phyloP scores from a whole-genome alignment of 2,329 filamentous ascomycete genomes.

The Chrysoporthe austroafricana region DNA sequence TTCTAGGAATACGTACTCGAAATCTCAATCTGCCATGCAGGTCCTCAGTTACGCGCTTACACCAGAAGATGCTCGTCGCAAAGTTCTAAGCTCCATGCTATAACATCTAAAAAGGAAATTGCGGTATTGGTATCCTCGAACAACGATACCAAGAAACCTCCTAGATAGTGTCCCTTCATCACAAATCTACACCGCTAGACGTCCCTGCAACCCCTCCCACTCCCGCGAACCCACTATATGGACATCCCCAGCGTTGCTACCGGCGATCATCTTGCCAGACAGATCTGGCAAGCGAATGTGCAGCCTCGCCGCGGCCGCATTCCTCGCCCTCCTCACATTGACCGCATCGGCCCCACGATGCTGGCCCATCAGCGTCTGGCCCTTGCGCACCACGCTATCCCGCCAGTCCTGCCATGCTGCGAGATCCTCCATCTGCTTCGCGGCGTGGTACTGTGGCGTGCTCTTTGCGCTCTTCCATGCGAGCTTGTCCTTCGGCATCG shows the following conservation, averaged over 20 bases:
- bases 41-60: too few relatives aligned
- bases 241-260: constrained; percentile 43
- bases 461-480: constrained; percentile 68
- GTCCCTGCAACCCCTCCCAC: constrained; percentile 59
- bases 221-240: constrained; percentile 58
- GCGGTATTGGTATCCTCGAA: constrained; percentile 26
- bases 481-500: constrained; percentile 61
- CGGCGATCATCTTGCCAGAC: constrained; percentile 49
- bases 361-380: constrained; percentile 42
- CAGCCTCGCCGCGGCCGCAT: constrained; percentile 48
- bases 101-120: constrained; percentile 7
- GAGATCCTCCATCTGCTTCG: constrained; percentile 67
- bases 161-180: neutral
- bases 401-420: constrained; percentile 65
- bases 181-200: constrained; percentile 36
- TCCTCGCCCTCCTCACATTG: constrained; percentile 37
- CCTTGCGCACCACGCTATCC: constrained; percentile 58
- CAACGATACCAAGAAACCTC: neutral
- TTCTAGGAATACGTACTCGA: too few relatives aligned
- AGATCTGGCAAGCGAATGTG: constrained; percentile 53
- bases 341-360: constrained; percentile 30
- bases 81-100: neutral
- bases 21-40: too few relatives aligned
- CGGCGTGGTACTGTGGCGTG: constrained; percentile 69
- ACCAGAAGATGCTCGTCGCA: too few relatives aligned